These are phyloP conservation scores for Podospora didyma DNA, from an alignment of 495 filamentous ascomycete genomes.

Conservation along the genomic window DNA sequence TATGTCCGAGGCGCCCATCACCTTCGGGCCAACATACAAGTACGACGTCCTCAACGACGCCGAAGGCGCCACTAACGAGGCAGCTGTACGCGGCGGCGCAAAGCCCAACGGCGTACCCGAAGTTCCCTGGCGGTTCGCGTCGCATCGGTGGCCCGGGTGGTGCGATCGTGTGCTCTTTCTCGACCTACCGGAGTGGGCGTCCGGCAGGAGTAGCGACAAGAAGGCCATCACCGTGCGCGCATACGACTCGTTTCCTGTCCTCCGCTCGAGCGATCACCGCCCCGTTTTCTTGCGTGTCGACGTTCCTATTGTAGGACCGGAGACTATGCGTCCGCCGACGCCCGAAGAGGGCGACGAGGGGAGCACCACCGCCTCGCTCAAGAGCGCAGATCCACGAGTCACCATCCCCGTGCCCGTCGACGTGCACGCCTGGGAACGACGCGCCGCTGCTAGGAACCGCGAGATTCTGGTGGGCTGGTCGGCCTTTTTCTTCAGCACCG, in stretches of 20 bases:
- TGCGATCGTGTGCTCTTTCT: conserved; percentile 86
- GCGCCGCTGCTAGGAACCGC: conserved; percentile 33
- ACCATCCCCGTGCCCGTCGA: conserved; percentile 38
- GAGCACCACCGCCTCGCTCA: conserved; percentile 1
- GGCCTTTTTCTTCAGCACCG: conserved; percentile 42
- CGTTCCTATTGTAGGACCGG: conserved; percentile 48
- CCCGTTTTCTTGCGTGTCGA: conserved; percentile 66
- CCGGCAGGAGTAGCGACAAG: conserved; percentile 10
- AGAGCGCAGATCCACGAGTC: conserved; percentile 30
- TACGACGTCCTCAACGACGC: conserved; percentile 36
- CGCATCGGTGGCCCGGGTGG: conserved; percentile 86
- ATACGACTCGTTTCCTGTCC: conserved; percentile 72
- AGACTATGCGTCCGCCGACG: conserved; percentile 21
- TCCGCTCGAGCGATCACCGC: conserved; percentile 79
- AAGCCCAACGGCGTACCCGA: conserved; percentile 20
- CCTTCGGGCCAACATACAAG: conserved; percentile 93
- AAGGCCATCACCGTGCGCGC: conserved; percentile 44
- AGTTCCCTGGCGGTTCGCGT: conserved; percentile 69
- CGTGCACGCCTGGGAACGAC: conserved; percentile 40
- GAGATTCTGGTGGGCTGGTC: conserved; percentile 44
- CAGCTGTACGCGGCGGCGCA: conserved; percentile 8
- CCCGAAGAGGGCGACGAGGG: background rate
- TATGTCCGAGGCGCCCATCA: conserved; percentile 66
- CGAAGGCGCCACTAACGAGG: conserved; percentile 18
- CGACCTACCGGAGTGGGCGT: conserved; percentile 52